phyloP scores from a whole-genome alignment of 805 yeast species.

The Candida taoyuanica region DNA sequence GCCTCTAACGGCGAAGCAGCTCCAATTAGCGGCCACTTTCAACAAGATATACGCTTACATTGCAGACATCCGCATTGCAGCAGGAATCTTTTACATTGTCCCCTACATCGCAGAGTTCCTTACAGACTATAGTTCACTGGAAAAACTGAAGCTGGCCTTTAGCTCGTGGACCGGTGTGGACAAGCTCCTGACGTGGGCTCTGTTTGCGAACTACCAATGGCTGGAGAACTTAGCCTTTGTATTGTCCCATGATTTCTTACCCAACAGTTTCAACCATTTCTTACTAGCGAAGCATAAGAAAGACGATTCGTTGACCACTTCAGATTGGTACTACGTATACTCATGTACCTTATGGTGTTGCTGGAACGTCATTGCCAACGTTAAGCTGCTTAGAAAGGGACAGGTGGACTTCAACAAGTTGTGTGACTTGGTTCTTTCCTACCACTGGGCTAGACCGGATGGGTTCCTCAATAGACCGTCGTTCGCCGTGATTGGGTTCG shows the following conservation, averaged over 20 bases:
- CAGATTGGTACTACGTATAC: slow-evolving; percentile 23
- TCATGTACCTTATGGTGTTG: slow-evolving; percentile 21
- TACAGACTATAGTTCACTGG: slow-evolving; percentile 14
- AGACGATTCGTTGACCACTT: slow-evolving; percentile 5
- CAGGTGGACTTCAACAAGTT: slow-evolving; percentile 8
- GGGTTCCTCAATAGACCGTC: slow-evolving; percentile 16
- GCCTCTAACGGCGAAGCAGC: slow-evolving; percentile 8
- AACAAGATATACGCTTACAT: slow-evolving; percentile 17
- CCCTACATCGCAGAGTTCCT: slow-evolving; percentile 19
- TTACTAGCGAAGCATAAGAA: slow-evolving; percentile 11
- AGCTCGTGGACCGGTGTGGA: slow-evolving; percentile 12
- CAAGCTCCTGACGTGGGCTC: slow-evolving; percentile 10
- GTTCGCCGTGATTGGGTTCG: slow-evolving; percentile 20
- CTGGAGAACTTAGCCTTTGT: slow-evolving; percentile 21
- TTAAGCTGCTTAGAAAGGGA: slow-evolving; percentile 11
- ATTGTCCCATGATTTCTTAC: slow-evolving; percentile 17
- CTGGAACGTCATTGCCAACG: slow-evolving; percentile 12
- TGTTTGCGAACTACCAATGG: slow-evolving; percentile 17
- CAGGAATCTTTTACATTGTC: slow-evolving; percentile 17
- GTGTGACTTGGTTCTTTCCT: slow-evolving; percentile 18
- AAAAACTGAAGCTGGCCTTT: slow-evolving; percentile 7
- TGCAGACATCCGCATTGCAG: slow-evolving; percentile 19
- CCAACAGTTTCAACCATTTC: slow-evolving; percentile 11
- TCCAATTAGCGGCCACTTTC: slow-evolving; percentile 5
- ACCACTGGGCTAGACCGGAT: slow-evolving; percentile 20